A percentile compares a stretch with the other conserved stretches of the same genome.
These are phyloP conservation scores for Fusarium siculi DNA, from an alignment of 2,329 filamentous ascomycete species.

Conservation along the genomic window DNA sequence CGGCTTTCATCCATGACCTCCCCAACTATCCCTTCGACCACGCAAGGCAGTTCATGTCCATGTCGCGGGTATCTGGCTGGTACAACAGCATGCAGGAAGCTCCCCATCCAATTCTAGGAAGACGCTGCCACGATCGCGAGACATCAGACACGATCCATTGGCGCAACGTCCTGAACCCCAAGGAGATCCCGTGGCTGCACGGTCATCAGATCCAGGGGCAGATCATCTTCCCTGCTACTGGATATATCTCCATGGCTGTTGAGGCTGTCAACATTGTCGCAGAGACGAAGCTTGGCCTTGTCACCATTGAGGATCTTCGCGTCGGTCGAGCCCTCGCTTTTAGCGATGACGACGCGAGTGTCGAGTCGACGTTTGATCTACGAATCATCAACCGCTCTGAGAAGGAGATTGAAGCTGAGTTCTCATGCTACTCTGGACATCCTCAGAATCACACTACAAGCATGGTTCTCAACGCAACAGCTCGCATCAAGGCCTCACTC, in stretches of 20 bases:
- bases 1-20: background rate
- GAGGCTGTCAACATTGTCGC: rapidly evolving
- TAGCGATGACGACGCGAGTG: background rate
- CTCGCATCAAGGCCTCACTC: rapidly evolving
- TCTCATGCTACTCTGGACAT: background rate
- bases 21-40: background rate
- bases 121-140: background rate
- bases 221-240: background rate
- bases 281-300: rapidly evolving
- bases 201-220: background rate
- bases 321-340: rapidly evolving
- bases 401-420: rapidly evolving
- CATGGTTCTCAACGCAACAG: background rate
- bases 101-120: background rate
- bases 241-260: background rate
- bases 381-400: background rate
- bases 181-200: background rate
- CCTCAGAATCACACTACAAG: background rate
- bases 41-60: background rate
- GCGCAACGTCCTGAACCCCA: background rate
- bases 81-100: background rate
- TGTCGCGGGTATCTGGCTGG: background rate
- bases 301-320: rapidly evolving
- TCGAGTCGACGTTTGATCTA: background rate
- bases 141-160: background rate